Base-by-base conservation (phyloP, 805 yeast genomes). In the Yamadazyma laniorum region DNA sequence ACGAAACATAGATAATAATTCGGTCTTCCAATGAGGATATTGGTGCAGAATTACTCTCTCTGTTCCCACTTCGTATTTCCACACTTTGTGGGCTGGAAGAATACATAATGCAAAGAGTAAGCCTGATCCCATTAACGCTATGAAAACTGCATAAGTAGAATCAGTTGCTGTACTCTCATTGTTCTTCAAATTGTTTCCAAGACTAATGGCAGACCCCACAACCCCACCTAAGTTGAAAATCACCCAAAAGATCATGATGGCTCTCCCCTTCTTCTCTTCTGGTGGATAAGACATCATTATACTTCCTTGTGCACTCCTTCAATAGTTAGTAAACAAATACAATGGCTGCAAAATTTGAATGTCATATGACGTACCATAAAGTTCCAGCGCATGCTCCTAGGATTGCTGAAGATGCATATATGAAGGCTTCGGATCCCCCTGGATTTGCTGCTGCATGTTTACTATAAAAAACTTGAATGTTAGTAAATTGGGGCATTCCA, bases 201-300 rank as follows among this genome's bases (percentile, higher is more conserved):
- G 67, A 11, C 82, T 80, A 41, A 78, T 72, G 26, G 75, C 59
- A 9, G 77, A 62, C 26, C 83, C 83, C 40, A 78, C 73, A 38
- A 77, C 82, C 7, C 77, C 78, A 50, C 83, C 83, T 40, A 75
- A 55, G 58, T 77, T 75, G 65, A 78, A 78, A 35, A 78, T 75
- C 45, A 71, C 62, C 83, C 83, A 78, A 55, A 77, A 77, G n/a
- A 72, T 55, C 66, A 75, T 72, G 31, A 78, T 67, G 35, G 71
- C 76, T 23, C 58, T 57, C 26, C 79, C 83, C 57, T 78, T 78
- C 14, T 48, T 60, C 25, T 59, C 53, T 56, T 78, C 82, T 16
- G 74, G 58, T 3, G 82, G 75, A 44, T 78, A 78, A 12, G 77
- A 60, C 74, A 77, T 70, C 44, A 77, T 69, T 32, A 78, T 69